These are phyloP conservation scores for Pochonia chlamydosporia DNA, from an alignment of 2,329 filamentous ascomycete genomes.

Conservation along the genomic window DNA sequence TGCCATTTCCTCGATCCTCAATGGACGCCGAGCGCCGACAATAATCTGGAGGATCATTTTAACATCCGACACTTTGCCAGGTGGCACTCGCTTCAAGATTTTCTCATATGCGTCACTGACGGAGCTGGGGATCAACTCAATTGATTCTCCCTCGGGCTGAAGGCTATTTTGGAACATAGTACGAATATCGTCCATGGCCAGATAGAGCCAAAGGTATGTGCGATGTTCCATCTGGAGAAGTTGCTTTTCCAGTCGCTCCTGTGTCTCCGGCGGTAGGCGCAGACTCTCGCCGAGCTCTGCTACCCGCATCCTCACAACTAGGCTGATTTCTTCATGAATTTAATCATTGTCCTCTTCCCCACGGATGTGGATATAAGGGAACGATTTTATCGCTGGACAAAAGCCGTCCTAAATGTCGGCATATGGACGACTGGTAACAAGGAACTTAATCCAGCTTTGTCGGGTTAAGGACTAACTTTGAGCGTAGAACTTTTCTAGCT, in stretches of 20 bases:
- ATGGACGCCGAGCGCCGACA: not conserved
- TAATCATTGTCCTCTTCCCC: not conserved
- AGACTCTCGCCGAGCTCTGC: not conserved
- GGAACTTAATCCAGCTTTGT: not conserved
- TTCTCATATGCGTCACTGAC: not conserved
- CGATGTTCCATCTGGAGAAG: no score
- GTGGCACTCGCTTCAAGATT: not conserved
- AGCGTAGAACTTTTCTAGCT: not conserved
- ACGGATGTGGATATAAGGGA: not conserved
- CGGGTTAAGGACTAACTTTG: not conserved
- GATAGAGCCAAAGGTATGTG: constrained; percentile 1
- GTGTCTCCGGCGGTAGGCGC: not conserved
- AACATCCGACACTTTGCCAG: not conserved
- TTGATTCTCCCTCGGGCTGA: not conserved
- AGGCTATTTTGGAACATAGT: not conserved
- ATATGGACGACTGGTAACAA: not conserved
- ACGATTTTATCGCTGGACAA: not conserved
- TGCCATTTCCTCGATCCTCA: not conserved
- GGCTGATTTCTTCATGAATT: not conserved
- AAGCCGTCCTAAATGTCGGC: not conserved
- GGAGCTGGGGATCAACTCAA: not conserved
- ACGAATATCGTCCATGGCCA: no score
- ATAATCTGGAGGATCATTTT: not conserved
- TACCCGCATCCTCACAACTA: not conserved
- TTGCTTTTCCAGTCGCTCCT: not conserved